Evolutionary conservation across 345 rosid species (phyloP).

Genomic region (Garcia nutans): DNA sequence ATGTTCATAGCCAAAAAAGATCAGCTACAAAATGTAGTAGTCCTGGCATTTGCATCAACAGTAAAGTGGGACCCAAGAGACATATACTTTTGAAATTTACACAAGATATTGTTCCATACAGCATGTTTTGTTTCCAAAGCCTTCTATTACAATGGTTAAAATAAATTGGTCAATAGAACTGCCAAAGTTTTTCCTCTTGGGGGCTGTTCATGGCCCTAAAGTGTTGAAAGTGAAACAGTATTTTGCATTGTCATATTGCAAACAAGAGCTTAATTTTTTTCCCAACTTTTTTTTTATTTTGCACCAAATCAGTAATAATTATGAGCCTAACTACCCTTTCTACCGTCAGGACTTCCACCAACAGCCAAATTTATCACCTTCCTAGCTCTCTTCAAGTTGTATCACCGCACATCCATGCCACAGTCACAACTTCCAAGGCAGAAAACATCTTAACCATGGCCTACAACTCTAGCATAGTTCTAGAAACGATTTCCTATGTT

Average conservation of each 20-base stretch:
- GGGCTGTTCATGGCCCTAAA: neutral
- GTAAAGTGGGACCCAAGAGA: neutral
- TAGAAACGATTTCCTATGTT: neutral
- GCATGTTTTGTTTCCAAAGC: neutral
- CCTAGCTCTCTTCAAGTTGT: neutral
- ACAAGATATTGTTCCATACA: neutral
- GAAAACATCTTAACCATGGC: neutral
- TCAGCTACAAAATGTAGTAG: neutral
- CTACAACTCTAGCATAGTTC: neutral
- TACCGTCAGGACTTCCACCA: neutral
- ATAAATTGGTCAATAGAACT: neutral
- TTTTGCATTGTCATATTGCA: neutral
- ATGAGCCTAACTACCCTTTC: neutral
- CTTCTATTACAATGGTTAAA: neutral
- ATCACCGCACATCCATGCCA: neutral
- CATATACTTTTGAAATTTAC: neutral
- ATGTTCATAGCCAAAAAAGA: neutral
- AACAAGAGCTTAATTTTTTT: conserved; percentile 4
- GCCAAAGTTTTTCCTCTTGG: neutral
- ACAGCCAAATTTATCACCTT: neutral
- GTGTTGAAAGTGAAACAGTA: neutral
- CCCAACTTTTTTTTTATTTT: neutral
- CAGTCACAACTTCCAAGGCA: neutral
- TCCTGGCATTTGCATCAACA: neutral
- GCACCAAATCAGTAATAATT: neutral